Percentiles rank a stretch among this genome's conserved stretches.
These are phyloP conservation scores for Thelonectria olida DNA, from an alignment of 2,329 filamentous ascomycete genomes.

Conservation along the genomic window DNA sequence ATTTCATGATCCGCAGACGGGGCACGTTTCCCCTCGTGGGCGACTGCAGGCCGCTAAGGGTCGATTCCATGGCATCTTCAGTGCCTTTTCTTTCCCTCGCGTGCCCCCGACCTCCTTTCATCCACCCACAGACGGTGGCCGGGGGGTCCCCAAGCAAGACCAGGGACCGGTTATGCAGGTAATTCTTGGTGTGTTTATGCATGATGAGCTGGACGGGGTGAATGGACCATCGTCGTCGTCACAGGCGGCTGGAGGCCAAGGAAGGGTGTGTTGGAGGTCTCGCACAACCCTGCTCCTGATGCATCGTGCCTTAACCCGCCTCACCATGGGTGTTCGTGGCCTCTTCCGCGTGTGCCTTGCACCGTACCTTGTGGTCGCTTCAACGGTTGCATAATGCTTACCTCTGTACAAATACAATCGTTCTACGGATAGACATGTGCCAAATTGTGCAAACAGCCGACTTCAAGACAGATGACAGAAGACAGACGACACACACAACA, in stretches of 20 bases:
- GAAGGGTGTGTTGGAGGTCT: slow-evolving; percentile 17
- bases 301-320: slow-evolving; percentile 1
- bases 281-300: not conserved
- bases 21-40: not conserved
- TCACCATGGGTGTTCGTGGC: slow-evolving; percentile 11
- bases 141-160: not conserved
- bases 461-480: not conserved
- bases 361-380: not conserved
- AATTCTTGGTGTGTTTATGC: slow-evolving; percentile 45
- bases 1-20: not conserved
- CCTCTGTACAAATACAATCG: not conserved
- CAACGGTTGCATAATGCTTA: not conserved
- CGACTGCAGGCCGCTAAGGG: slow-evolving; percentile 7
- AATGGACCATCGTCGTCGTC: too few species aligned
- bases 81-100: not conserved
- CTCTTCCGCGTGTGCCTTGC: not conserved
- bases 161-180: slow-evolving; percentile 19
- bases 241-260: too few species aligned
- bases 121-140: slow-evolving; percentile 5
- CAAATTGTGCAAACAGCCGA: not conserved
- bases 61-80: not conserved
- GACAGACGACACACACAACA: too few species aligned
- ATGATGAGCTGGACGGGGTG: slow-evolving; percentile 47
- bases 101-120: not conserved
- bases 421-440: not conserved